Evolutionary conservation across 2,329 filamentous ascomycete species (phyloP), one percentile per base, ranked within the genome.

Genomic region (Beauveria bassiana): DNA sequence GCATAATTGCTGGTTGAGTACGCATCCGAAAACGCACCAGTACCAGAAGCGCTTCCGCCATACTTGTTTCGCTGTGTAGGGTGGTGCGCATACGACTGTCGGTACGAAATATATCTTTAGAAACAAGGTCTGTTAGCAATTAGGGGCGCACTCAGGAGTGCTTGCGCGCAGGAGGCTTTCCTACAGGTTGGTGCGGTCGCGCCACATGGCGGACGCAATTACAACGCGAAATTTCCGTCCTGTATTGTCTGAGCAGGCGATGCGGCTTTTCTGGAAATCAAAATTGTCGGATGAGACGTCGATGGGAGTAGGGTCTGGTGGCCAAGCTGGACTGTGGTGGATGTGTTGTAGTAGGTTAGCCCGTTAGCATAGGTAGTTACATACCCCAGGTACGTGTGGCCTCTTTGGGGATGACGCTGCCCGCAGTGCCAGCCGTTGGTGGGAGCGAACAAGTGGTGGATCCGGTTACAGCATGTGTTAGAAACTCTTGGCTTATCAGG

Each of bases 121-220:
- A 55, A 12, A 12, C 1, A 20, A 55, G 47, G 9, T 58, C 57
- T 61, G 66, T 75, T 67, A 74, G 59, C 8, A n/a, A 60, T 38
- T 26, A 59, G n/a, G 57, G 38, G 49, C 49, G 49, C 49, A 60
- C 40, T 60, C 8, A 26, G 49, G 49, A 52, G 10, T 24, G 54
- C 12, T 59, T 8, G 47, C 49, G 26, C 42, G 28, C 20, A 10
- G 12, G 49, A 53, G 49, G 28, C 8, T 59, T 49, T 45, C 85
- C 69, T 86, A 97, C 92, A 99, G 89, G 75, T 98, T 99, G 69
- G 95, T 99, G 78, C 95, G 89, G 83, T 99, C 95, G 81, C 95
- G 91, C 93, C 93, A 99, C 91, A 96, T 96, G 79, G 84, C 88
- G 86, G 82, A 82, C 80, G 78, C 77, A 63, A 40, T 53, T 20